Base-by-base conservation (phyloP, 176 grass and related monocot genomes). In the Oryza glumipatula region DNA sequence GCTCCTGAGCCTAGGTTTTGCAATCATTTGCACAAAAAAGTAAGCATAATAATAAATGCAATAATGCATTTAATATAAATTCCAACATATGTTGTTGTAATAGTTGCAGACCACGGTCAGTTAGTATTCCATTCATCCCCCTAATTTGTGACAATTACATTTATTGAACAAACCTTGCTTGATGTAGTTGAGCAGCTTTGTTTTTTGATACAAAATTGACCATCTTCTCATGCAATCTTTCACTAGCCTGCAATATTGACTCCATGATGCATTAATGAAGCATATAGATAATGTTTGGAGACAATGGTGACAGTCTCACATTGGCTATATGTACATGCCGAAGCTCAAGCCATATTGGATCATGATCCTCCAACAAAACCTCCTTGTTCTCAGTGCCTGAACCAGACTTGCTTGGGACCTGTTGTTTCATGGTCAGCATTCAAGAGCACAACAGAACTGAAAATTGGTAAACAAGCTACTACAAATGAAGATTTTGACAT, bases 311-410 rank as follows among this genome's bases (percentile, higher is more conserved):
- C 43, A 82, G 87, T 83, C 88, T 88, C 65, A 96, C 94, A 86
- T 94, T 90, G 16, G 90, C 94, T 90, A 97, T 94, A 70, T 97
- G 94, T 47, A 86, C 72, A 70, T 97, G 90, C 5, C 90, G 85
- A 76, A 97, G 90, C 71, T 97, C 94, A 88, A 97, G 74, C 94
- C 94, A 97, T 74, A 97, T 78, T 79, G 94, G 94, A 97, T 97
- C 94, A 76, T 97, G 94, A 67, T 97, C 94, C 69, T 97, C 92
- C 80, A 97, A 80, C 81, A 97, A 85, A 14, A 92, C 94, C 83
- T 97, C 94, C 36, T 92, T 97, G 88, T 74, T 92, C 78, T 97
- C 94, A 80, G 61, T 87, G 61, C 78, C 74, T 16, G 88, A 85
- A 70, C 90, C 92, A 70, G 70, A 91, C 86, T 87, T 94, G 70